Conservation (phyloP, 2,329 filamentous ascomycete species). For the Fusarium abutilonis region DNA sequence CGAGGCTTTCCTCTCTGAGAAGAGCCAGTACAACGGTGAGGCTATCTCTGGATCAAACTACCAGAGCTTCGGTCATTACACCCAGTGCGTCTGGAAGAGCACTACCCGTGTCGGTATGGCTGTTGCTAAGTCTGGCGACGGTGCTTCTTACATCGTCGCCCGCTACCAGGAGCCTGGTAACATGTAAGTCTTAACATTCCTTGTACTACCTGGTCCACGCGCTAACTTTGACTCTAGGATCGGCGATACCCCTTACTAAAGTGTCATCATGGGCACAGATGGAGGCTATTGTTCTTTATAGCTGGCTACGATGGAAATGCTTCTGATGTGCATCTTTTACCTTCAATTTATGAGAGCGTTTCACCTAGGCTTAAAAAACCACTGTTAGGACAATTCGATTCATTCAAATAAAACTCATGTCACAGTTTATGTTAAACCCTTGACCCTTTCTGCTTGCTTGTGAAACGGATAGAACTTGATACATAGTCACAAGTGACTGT, state of each 20-base stretch:
- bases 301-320: conserved; percentile 9
- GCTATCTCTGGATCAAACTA: conserved; percentile 36
- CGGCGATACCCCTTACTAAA: conserved; percentile 38
- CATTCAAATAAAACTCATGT: conserved; percentile 21
- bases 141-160: conserved; percentile 38
- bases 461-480: neutral
- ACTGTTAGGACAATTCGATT: conserved; percentile 22
- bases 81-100: conserved; percentile 41
- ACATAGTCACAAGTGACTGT: too few relatives aligned
- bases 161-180: conserved; percentile 42
- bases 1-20: conserved; percentile 39
- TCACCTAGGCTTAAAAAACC: conserved; percentile 25
- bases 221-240: conserved; percentile 32
- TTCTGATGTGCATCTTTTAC: conserved; percentile 35
- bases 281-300: conserved; percentile 10
- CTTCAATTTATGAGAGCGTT: conserved; percentile 24
- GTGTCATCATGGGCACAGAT: conserved; percentile 1
- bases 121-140: conserved; percentile 24
- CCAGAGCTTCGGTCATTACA: conserved; percentile 42
- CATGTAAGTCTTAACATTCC: conserved; percentile 33
- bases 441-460: neutral
- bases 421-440: conserved; percentile 15
- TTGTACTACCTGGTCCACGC: neutral
- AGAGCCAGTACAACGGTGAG: conserved; percentile 40
- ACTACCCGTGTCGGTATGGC: conserved; percentile 45